These are phyloP conservation scores for Colletotrichum sojae DNA, from an alignment of 2,329 filamentous ascomycete species.

Conservation along the genomic window DNA sequence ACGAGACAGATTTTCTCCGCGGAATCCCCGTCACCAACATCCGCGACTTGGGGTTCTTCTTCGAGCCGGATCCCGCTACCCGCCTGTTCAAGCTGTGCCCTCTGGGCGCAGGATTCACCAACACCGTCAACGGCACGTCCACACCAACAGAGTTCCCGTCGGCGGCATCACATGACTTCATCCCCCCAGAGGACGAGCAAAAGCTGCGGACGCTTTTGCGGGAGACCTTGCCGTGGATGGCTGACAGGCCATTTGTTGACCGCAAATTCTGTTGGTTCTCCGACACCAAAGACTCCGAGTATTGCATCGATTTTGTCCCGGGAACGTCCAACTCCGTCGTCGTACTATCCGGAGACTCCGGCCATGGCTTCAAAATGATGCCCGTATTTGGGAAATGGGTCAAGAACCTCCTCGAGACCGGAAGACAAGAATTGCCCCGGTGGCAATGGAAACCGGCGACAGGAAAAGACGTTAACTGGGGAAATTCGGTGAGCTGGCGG, in stretches of 20 bases:
- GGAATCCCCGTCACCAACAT: conserved; percentile 73
- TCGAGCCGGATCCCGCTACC: conserved; percentile 73
- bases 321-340: conserved; percentile 60
- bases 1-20: conserved; percentile 66
- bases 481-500: conserved; percentile 53
- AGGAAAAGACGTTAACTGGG: conserved; percentile 44
- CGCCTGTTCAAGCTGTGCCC: conserved; percentile 72
- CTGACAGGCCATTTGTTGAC: conserved; percentile 68
- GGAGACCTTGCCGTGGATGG: conserved; percentile 66
- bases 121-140: conserved; percentile 46
- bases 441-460: conserved; percentile 66
- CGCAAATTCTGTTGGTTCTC: conserved; percentile 74
- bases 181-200: conserved; percentile 67
- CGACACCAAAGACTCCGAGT: conserved; percentile 72
- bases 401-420: conserved; percentile 58
- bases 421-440: conserved; percentile 57
- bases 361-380: conserved; percentile 75
- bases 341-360: conserved; percentile 70
- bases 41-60: conserved; percentile 75
- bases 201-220: conserved; percentile 64
- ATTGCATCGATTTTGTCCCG: conserved; percentile 71
- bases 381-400: conserved; percentile 70
- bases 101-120: conserved; percentile 69
- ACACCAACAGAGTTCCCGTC: conserved; percentile 51
- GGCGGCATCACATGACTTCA: conserved; percentile 50